phyloP scores from a whole-genome alignment of 306 rosid genomes.

The Cicer chorassanicum region DNA sequence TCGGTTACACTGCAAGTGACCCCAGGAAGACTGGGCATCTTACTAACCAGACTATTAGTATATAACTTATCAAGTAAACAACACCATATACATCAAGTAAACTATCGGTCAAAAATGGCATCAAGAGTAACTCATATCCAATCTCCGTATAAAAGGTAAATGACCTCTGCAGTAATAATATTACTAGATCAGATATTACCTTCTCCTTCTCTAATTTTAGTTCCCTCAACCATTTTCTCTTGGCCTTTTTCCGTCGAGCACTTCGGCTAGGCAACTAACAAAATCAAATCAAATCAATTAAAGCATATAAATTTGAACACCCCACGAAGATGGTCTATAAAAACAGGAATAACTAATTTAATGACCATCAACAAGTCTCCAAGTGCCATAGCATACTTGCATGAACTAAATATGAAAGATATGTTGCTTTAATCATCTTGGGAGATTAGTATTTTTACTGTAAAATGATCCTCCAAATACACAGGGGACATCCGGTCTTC shows the following conservation, averaged over 20 bases:
- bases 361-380: conserved; percentile 22
- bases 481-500: conserved; percentile 1
- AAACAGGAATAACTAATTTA: conserved; percentile 29
- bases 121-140: conserved; percentile 17
- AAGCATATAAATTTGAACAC: neutral
- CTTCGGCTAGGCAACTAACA: conserved; percentile 81
- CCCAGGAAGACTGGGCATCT: conserved; percentile 33
- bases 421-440: neutral
- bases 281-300: conserved; percentile 28
- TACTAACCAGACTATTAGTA: conserved; percentile 36
- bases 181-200: conserved; percentile 50
- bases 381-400: conserved; percentile 20
- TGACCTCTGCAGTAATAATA: conserved; percentile 33
- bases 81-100: neutral
- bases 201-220: conserved; percentile 57
- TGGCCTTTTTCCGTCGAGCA: conserved; percentile 86
- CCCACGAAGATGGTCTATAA: conserved; percentile 17
- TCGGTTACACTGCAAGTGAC: neutral
- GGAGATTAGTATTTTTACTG: neutral
- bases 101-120: conserved; percentile 25
- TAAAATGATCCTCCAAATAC: conserved; percentile 1
- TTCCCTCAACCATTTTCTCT: conserved; percentile 85
- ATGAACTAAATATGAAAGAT: conserved; percentile 12
- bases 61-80: conserved; percentile 26
- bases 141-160: conserved; percentile 36